Percentiles rank a stretch among this genome's conserved stretches.
phyloP scores from a whole-genome alignment of 2,329 filamentous ascomycete species.

The Clathrospora elynae region DNA sequence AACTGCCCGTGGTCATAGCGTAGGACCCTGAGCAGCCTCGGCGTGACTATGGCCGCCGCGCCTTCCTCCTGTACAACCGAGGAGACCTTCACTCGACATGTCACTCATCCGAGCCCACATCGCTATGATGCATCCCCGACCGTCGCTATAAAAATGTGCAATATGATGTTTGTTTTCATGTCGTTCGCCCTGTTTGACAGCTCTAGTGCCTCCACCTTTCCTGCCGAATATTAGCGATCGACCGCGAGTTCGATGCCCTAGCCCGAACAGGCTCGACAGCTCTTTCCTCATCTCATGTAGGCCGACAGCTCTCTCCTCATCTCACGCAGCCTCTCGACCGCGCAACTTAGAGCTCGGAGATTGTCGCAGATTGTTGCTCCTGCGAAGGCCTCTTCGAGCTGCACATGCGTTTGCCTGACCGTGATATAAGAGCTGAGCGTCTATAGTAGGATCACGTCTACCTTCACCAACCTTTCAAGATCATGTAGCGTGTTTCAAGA shows the following conservation, averaged over 20 bases:
- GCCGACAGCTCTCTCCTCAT: conserved; percentile 5
- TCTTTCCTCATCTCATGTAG: conserved; percentile 3
- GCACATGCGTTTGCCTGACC: neutral
- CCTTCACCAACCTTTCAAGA: conserved; percentile 12
- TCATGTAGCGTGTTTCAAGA: conserved; percentile 31
- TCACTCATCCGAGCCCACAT: too few relatives aligned
- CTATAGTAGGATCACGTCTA: conserved; percentile 6
- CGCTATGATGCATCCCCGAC: too few relatives aligned
- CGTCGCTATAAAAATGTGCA: too few relatives aligned
- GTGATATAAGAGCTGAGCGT: neutral
- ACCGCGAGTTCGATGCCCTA: conserved; percentile 5
- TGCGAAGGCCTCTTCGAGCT: too few relatives aligned
- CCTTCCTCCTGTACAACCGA: too few relatives aligned
- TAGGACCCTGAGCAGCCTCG: too few relatives aligned
- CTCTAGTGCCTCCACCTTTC: neutral
- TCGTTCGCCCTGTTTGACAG: conserved; percentile 2
- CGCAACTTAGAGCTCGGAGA: too few relatives aligned
- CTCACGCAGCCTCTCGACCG: conserved; percentile 4
- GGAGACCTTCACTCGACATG: too few relatives aligned
- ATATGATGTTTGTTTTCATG: conserved; percentile 6
- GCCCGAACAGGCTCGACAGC: conserved; percentile 3
- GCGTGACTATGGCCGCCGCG: too few relatives aligned
- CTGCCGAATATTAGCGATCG: conserved; percentile 8
- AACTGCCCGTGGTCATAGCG: too few relatives aligned
- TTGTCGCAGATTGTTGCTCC: too few relatives aligned